A percentile compares a stretch with the other conserved stretches of the same genome.
Conservation (phyloP, 2,329 filamentous ascomycete species). For the Raffaelea albimanens region DNA sequence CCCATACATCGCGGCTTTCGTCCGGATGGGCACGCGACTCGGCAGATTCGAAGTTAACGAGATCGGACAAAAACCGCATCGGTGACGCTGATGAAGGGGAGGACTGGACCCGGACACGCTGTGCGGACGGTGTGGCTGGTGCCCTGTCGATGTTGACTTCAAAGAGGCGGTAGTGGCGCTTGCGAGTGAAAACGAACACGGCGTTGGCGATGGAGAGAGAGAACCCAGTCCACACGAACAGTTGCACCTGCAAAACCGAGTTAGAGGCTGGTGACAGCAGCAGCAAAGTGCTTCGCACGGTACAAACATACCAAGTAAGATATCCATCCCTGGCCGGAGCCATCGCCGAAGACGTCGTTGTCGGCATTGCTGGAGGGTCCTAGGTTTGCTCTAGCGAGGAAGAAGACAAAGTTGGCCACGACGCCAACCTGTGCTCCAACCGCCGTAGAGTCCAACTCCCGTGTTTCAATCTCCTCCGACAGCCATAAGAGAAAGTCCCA, state of each 20-base stretch:
- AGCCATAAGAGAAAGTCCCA: slow-evolving; percentile 86
- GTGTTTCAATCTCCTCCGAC: slow-evolving; percentile 84
- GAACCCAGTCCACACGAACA: slow-evolving; percentile 62
- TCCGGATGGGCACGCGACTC: slow-evolving; percentile 78
- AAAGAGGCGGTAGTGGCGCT: slow-evolving; percentile 83
- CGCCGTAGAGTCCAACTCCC: slow-evolving; percentile 77
- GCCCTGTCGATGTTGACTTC: slow-evolving; percentile 70
- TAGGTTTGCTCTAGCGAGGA: slow-evolving; percentile 74
- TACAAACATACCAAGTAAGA: slow-evolving; percentile 12
- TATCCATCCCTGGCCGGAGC: slow-evolving; percentile 11
- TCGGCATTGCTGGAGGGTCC: slow-evolving; percentile 37
- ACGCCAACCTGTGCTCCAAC: slow-evolving; percentile 70
- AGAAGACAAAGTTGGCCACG: slow-evolving; percentile 66
- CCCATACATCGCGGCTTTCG: slow-evolving; percentile 81
- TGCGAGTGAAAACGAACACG: slow-evolving; percentile 70
- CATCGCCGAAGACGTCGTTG: slow-evolving; percentile 73
- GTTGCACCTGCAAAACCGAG: slow-evolving; percentile 44
- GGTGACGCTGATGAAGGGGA: slow-evolving; percentile 66
- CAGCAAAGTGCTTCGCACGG: too few relatives aligned
- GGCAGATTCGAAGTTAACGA: slow-evolving; percentile 61
- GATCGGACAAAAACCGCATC: slow-evolving; percentile 59
- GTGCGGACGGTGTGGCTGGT: slow-evolving; percentile 74
- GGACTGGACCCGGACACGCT: slow-evolving; percentile 79
- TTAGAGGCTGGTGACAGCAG: slow-evolving; percentile 4
- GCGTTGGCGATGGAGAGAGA: slow-evolving; percentile 65